Base-by-base conservation (phyloP, 805 yeast species). In the Ogataea glucozyma region DNA sequence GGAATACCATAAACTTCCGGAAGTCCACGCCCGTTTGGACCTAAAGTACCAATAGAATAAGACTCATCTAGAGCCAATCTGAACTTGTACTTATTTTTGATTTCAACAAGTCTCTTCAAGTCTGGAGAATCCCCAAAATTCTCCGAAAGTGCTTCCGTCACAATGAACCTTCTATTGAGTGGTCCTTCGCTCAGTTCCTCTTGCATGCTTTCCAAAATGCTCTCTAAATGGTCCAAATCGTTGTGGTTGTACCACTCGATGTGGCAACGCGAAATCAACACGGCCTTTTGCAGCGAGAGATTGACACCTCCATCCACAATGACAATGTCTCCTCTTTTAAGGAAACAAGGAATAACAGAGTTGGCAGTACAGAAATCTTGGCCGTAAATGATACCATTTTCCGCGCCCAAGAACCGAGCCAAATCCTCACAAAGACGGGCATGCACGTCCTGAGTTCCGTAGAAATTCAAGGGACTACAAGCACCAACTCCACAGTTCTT, bases 381-480 rank as follows among this genome's bases (percentile, higher is more conserved):
- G 33, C 97, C 96, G 61, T 93, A 93, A 32, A 91, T 69, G 42
- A 93, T 87, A 36, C 88, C 81, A 43, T 76, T 75, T 51, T 87
- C 95, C 3, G 88, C 76, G 19, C 85, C 88, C 51, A 91, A 78
- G 58, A 81, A 91, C 23, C 70, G 62, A 10, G 97, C 81, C 46
- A 93, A 66, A 48, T 81, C 85, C 54, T 79, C 80, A 62, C 89
- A 95, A 43, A 87, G 72, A 54, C 83, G 75, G 42, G 81, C 82
- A 60, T 93, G 99, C 32, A 83, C 88, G 60, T 89, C 96, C 65
- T 89, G 96, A 47, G 89, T 85, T 48, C 99, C 99, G 64, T 90
- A 93, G 58, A 93, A 93, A 43, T 96, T 95, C 31, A 97, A 95
- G 4, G 99, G 98, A 30, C 98, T 97, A 71, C 99, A 93, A 1